phyloP scores from a whole-genome alignment of 2,329 filamentous ascomycete species.

The Exophiala viscosa region DNA sequence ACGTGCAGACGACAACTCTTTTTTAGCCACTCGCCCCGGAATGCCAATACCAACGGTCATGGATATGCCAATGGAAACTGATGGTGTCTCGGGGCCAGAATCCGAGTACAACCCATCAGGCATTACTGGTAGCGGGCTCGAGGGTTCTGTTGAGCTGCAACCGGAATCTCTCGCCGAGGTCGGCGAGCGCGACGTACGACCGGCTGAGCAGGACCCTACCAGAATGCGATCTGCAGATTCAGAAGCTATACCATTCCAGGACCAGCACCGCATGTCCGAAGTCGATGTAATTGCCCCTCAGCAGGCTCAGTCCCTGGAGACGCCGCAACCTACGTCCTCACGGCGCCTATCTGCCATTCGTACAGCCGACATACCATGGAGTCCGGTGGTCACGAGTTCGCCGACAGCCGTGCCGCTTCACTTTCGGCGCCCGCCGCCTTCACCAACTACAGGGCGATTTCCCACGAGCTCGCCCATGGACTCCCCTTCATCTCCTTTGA shows the following conservation, averaged over 20 bases:
- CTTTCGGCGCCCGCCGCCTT: conserved; percentile 45
- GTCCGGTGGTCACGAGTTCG: conserved; percentile 36
- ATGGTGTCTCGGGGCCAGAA: conserved; percentile 46
- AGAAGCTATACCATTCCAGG: too few relatives aligned
- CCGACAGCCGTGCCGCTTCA: conserved; percentile 55
- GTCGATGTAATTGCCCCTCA: not conserved
- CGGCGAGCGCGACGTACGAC: not conserved
- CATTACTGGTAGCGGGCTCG: conserved; percentile 13
- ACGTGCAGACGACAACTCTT: conserved; percentile 49
- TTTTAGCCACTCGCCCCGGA: conserved; percentile 64
- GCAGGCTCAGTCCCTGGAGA: not conserved
- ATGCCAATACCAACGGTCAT: conserved; percentile 47
- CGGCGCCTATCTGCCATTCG: conserved; percentile 22
- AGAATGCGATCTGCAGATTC: too few relatives aligned
- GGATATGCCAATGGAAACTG: conserved; percentile 32
- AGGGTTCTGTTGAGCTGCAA: conserved; percentile 32
- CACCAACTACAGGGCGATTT: conserved; percentile 36
- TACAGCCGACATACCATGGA: conserved; percentile 18
- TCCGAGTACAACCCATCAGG: conserved; percentile 23
- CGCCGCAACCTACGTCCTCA: conserved; percentile 2
- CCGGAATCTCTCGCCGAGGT: not conserved
- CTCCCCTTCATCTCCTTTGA: conserved; percentile 42
- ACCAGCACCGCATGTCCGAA: not conserved
- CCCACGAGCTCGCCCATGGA: conserved; percentile 34
- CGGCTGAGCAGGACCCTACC: too few relatives aligned